These are phyloP conservation scores for Pholiota adiposa DNA, from an alignment of 1,284 basidiomycete species.

Conservation along the genomic window DNA sequence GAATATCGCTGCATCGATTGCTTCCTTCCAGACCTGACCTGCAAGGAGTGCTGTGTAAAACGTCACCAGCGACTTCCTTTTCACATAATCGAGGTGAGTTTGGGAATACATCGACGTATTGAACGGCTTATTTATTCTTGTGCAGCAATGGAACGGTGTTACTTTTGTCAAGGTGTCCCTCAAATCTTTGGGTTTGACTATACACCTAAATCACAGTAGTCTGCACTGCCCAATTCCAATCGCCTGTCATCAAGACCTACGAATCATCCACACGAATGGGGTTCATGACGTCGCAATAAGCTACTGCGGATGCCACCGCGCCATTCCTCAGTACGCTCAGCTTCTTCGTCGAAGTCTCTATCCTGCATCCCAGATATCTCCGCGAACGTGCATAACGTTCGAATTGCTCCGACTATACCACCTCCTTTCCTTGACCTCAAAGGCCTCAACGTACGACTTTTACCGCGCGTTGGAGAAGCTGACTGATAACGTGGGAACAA, in stretches of 20 bases:
- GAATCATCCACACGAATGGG: not conserved
- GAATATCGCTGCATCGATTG: conserved; percentile 15
- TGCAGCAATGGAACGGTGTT: not conserved
- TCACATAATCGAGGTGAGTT: conserved; percentile 13
- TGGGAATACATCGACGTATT: not conserved
- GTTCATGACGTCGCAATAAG: conserved; percentile 1
- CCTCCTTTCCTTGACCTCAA: conserved; percentile 27
- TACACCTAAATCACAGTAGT: conserved; percentile 2
- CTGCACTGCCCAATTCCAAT: not conserved
- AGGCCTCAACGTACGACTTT: conserved; percentile 29
- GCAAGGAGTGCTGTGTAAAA: conserved; percentile 6
- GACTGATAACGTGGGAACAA: not conserved
- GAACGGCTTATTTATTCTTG: not conserved
- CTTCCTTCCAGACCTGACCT: conserved; percentile 5
- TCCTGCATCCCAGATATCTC: conserved; percentile 6
- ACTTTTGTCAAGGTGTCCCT: not conserved
- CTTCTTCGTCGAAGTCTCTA: conserved; percentile 16
- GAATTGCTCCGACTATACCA: conserved; percentile 8
- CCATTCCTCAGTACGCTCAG: conserved; percentile 19
- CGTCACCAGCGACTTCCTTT: conserved; percentile 7
- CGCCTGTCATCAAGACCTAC: not conserved
- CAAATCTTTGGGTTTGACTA: not conserved
- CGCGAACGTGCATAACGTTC: conserved; percentile 13
- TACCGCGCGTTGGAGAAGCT: conserved; percentile 20
- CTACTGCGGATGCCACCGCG: not conserved